phyloP scores from a whole-genome alignment of 768 basidiomycete species.

The Xerocomus brunneocitrinus region DNA sequence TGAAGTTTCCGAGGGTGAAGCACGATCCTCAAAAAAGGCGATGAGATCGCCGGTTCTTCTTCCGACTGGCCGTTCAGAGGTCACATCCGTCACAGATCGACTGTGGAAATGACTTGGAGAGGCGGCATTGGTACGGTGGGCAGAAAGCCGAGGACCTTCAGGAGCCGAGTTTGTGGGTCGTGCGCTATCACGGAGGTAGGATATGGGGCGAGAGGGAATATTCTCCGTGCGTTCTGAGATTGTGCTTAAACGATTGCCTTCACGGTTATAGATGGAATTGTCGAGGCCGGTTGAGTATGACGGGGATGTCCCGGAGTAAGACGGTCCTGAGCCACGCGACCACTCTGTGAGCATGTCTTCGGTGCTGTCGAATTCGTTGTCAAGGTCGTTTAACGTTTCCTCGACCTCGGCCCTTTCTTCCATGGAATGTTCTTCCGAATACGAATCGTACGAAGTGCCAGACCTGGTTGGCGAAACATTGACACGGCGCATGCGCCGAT shows the following conservation, averaged over 20 bases:
- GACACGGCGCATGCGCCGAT: slow-evolving; percentile 48
- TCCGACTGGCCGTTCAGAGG: slow-evolving; percentile 40
- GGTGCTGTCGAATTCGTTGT: slow-evolving; percentile 61
- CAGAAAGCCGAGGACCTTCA: slow-evolving; percentile 46
- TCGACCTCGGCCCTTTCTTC: slow-evolving; percentile 56
- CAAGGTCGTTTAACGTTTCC: slow-evolving; percentile 59
- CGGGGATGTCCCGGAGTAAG: slow-evolving; percentile 31
- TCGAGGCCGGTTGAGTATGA: slow-evolving; percentile 36
- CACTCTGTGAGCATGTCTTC: slow-evolving; percentile 65
- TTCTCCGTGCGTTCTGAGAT: slow-evolving; percentile 80
- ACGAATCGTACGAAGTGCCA: slow-evolving; percentile 42
- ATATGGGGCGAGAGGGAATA: slow-evolving; percentile 51
- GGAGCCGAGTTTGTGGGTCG: slow-evolving; percentile 38
- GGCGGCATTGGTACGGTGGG: slow-evolving; percentile 34
- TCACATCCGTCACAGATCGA: slow-evolving; percentile 57
- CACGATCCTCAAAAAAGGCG: slow-evolving; percentile 64
- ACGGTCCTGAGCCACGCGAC: slow-evolving; percentile 44
- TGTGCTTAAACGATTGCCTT: slow-evolving; percentile 56
- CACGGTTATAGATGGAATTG: slow-evolving; percentile 35
- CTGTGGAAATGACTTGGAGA: slow-evolving; percentile 43
- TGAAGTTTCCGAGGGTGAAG: slow-evolving; percentile 34
- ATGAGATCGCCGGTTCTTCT: slow-evolving; percentile 66
- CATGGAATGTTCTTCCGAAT: slow-evolving; percentile 52
- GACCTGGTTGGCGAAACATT: slow-evolving; percentile 49
- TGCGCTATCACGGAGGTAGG: slow-evolving; percentile 34